Evolutionary conservation across 441 rosid species (phyloP).

Genomic region (Manihot esculenta): DNA sequence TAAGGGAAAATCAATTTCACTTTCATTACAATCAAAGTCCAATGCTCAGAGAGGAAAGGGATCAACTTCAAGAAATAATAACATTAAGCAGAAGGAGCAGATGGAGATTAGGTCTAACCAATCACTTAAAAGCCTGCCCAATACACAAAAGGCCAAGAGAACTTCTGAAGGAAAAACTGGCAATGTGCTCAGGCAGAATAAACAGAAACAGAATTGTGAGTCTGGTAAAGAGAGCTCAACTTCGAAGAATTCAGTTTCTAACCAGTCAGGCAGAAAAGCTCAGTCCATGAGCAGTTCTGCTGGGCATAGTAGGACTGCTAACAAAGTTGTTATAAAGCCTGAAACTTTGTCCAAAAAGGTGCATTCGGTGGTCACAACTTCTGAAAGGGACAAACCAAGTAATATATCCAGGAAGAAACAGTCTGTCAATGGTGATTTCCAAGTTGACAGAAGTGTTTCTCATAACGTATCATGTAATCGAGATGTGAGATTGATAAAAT

Average conservation of each 20-base stretch:
- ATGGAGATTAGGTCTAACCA: slow-evolving; percentile 40
- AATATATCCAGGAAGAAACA: slow-evolving; percentile 40
- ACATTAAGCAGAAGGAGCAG: slow-evolving; percentile 29
- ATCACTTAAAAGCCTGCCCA: slow-evolving; percentile 33
- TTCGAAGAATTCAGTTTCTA: slow-evolving; percentile 34
- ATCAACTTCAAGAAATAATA: slow-evolving; percentile 31
- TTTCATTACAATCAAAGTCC: slow-evolving; percentile 41
- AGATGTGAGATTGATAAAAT: slow-evolving; percentile 40
- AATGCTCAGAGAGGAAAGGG: slow-evolving; percentile 46
- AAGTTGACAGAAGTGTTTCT: slow-evolving; percentile 27
- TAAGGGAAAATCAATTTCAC: slow-evolving; percentile 46
- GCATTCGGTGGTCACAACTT: slow-evolving; percentile 18
- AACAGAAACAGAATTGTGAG: slow-evolving; percentile 65
- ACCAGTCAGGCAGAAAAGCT: slow-evolving; percentile 41
- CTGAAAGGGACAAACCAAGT: slow-evolving; percentile 45
- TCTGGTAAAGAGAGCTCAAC: slow-evolving; percentile 32
- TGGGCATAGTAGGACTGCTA: slow-evolving; percentile 39
- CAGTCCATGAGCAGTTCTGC: slow-evolving; percentile 32
- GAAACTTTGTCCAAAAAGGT: slow-evolving; percentile 42
- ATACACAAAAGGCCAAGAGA: slow-evolving; percentile 45
- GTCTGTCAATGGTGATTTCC: slow-evolving; percentile 31
- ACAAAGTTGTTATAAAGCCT: slow-evolving; percentile 42
- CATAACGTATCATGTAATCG: slow-evolving; percentile 36
- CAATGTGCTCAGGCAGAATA: slow-evolving; percentile 56
- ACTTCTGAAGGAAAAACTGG: slow-evolving; percentile 34